A percentile compares a stretch with the other conserved stretches of the same genome.
These are phyloP conservation scores for Neurospora discreta DNA, from an alignment of 495 filamentous ascomycete species.

Conservation along the genomic window DNA sequence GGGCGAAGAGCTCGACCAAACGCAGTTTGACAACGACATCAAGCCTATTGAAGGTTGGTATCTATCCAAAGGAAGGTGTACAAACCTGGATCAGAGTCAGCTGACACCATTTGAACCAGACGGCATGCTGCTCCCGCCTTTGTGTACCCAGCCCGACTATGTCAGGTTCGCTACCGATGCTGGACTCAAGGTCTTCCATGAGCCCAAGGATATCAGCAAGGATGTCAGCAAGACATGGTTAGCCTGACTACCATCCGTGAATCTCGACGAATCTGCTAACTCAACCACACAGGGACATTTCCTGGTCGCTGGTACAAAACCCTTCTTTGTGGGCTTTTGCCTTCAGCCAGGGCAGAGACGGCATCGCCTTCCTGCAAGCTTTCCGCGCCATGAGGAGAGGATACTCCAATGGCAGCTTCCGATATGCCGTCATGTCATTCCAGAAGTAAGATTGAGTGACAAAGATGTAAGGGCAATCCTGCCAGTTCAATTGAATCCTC, in stretches of 20 bases:
- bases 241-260: conserved; percentile 7
- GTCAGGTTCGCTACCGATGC: conserved; percentile 34
- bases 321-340: conserved; percentile 48
- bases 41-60: conserved; percentile 40
- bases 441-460: conserved; percentile 22
- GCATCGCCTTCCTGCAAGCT: conserved; percentile 46
- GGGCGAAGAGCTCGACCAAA: conserved; percentile 29
- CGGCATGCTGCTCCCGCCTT: conserved; percentile 45
- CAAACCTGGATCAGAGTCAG: background rate
- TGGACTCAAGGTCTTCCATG: conserved; percentile 29
- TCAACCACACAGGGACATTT: conserved; percentile 40
- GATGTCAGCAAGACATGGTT: conserved; percentile 49
- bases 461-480: background rate
- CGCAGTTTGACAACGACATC: conserved; percentile 39
- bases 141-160: conserved; percentile 40
- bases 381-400: conserved; percentile 49
- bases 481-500: background rate
- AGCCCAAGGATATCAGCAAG: conserved; percentile 44
- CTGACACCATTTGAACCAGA: conserved; percentile 21
- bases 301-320: conserved; percentile 44
- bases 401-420: conserved; percentile 45
- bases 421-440: conserved; percentile 47
- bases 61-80: background rate
- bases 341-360: conserved; percentile 44
- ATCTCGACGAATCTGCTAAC: too few species aligned